These are phyloP conservation scores for Sporothrix globosa DNA, from an alignment of 2,329 filamentous ascomycete species.

Conservation along the genomic window DNA sequence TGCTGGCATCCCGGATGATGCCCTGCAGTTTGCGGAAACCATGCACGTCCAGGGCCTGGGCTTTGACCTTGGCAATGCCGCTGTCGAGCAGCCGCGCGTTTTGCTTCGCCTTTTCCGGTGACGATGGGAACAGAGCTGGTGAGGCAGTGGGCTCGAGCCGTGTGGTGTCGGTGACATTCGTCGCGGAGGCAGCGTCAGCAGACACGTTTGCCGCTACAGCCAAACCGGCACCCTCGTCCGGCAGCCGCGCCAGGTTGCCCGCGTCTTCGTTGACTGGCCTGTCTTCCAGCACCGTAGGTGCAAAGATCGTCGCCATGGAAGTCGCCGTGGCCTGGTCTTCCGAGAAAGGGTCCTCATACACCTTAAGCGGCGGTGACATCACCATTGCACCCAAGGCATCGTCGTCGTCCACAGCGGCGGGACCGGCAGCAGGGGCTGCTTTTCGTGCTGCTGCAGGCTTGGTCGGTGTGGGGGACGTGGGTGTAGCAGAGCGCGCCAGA, in stretches of 20 bases:
- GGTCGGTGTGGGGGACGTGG: conserved; percentile 28
- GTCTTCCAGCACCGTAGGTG: conserved; percentile 59
- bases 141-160: conserved; percentile 34
- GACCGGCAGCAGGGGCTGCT: neutral
- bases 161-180: neutral
- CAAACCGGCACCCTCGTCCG: conserved; percentile 27
- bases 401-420: conserved; percentile 23
- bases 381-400: conserved; percentile 36
- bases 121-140: conserved; percentile 36
- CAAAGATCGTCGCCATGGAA: conserved; percentile 50
- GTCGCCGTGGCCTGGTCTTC: conserved; percentile 53
- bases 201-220: conserved; percentile 24
- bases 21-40: conserved; percentile 79
- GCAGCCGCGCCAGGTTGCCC: conserved; percentile 41
- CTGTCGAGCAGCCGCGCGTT: conserved; percentile 69
- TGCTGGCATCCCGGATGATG: conserved; percentile 62
- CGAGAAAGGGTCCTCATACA: conserved; percentile 66
- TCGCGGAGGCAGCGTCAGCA: conserved; percentile 26
- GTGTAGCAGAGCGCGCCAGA: conserved; percentile 24
- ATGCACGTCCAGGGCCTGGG: conserved; percentile 74
- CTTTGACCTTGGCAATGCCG: conserved; percentile 72
- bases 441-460: neutral
- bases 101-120: conserved; percentile 60
- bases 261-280: conserved; percentile 63
- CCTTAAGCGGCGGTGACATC: conserved; percentile 52